A percentile compares a stretch with the other conserved stretches of the same genome.
phyloP scores from a whole-genome alignment of 1,284 basidiomycete genomes.

The Xerocomus minutiporus region DNA sequence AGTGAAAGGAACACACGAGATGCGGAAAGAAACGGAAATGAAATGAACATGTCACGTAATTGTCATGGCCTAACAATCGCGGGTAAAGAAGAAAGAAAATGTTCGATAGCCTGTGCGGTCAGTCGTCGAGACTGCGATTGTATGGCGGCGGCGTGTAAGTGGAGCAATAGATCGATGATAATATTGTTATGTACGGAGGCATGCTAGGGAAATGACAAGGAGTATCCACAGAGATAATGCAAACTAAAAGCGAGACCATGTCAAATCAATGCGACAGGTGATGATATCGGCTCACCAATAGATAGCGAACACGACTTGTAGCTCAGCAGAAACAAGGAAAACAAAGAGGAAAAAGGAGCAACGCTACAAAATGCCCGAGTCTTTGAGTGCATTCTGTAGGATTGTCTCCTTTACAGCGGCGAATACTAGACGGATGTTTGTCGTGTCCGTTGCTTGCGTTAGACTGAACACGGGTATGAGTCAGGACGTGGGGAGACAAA shows the following conservation, averaged over 20 bases:
- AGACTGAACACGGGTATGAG: constrained; percentile 41
- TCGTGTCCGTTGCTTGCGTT: constrained; percentile 78
- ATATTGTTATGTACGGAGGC: constrained; percentile 22
- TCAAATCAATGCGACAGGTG: neutral
- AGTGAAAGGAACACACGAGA: neutral
- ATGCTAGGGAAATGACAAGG: constrained; percentile 23
- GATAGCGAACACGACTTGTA: constrained; percentile 19
- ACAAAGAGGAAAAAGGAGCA: neutral
- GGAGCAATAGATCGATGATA: constrained; percentile 28
- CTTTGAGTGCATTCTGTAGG: constrained; percentile 81
- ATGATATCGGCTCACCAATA: constrained; percentile 19
- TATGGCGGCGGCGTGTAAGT: neutral
- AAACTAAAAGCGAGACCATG: constrained; percentile 12
- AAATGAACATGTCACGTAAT: neutral
- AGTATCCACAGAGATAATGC: constrained; percentile 33
- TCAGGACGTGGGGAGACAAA: neutral
- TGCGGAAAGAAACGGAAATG: neutral
- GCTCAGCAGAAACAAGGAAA: constrained; percentile 1
- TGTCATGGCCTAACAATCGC: neutral
- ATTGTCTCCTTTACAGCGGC: constrained; percentile 99
- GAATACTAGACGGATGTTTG: constrained; percentile 86
- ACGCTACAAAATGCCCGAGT: constrained; percentile 66
- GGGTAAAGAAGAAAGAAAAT: neutral
- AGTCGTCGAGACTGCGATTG: neutral
- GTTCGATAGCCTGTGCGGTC: neutral